phyloP scores from a whole-genome alignment of 805 yeast genomes.

The Kurtzmaniella cleridarum region DNA sequence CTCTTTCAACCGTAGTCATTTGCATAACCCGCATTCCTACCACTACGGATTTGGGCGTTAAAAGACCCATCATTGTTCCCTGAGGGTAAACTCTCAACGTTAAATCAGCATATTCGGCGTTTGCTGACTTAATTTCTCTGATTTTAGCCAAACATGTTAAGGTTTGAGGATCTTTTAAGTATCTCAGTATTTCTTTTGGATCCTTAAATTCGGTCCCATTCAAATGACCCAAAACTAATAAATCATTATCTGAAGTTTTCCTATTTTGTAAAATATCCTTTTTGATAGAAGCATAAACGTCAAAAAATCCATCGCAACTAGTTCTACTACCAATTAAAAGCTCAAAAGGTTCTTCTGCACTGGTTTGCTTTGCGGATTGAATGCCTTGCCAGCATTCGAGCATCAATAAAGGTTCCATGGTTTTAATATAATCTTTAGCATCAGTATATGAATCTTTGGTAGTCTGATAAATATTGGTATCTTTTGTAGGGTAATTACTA shows the following conservation, averaged over 20 bases:
- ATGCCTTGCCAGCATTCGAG: slow-evolving; percentile 94
- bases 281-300: slow-evolving; percentile 70
- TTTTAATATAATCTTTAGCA: slow-evolving; percentile 60
- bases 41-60: slow-evolving; percentile 61
- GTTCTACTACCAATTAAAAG: slow-evolving; percentile 74
- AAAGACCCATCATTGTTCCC: slow-evolving; percentile 44
- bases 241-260: slow-evolving; percentile 68
- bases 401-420: slow-evolving; percentile 75
- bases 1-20: slow-evolving; percentile 91
- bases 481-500: slow-evolving; percentile 56
- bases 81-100: slow-evolving; percentile 63
- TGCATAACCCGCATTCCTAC: slow-evolving; percentile 74
- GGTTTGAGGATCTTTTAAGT: slow-evolving; percentile 23
- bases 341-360: slow-evolving; percentile 55
- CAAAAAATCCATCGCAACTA: slow-evolving; percentile 81
- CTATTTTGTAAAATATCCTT: slow-evolving; percentile 45
- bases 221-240: slow-evolving; percentile 51
- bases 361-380: slow-evolving; percentile 63
- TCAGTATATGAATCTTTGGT: slow-evolving; percentile 54
- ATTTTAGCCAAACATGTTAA: slow-evolving; percentile 78
- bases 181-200: slow-evolving; percentile 11
- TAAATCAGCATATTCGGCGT: slow-evolving; percentile 65
- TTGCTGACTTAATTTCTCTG: slow-evolving; percentile 60
- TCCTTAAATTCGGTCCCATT: slow-evolving; percentile 12
- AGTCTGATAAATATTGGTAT: slow-evolving; percentile 30